Base-by-base conservation (phyloP, 495 filamentous ascomycete genomes). In the Halenospora varia region DNA sequence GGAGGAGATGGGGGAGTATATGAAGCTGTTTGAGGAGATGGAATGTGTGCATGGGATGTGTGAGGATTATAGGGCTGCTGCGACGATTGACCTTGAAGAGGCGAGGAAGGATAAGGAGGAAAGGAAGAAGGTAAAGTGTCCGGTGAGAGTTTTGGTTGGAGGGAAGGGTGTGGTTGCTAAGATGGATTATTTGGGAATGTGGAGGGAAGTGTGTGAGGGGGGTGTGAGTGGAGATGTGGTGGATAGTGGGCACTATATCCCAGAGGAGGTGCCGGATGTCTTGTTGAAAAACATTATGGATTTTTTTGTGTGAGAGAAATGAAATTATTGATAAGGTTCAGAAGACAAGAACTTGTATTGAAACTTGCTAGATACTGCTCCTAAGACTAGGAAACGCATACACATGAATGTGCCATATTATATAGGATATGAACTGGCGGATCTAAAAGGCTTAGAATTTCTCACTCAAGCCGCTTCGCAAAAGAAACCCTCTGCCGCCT, bases 41-140 rank as follows among this genome's bases (percentile, higher is more conserved):
- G 62, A 62, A 19, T 49, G 49, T 0, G 69, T 70, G 57, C 64
- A 72, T 62, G 65, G 55, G 1, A 74, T 73, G 69, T 76, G 73
- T 57, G 70, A 75, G 58, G 73, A 76, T 59, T 76, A 76, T 62
- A 54, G 73, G 20, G 73, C 73, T 2, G 51, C 61, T n/a, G 69
- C 70, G 10, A 64, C 52, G 17, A 42, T 71, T 3, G 73, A 76
- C 64, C 39, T 74, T 25, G 66, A 67, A 25, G 71, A 76, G 45
- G 66, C 66, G 22, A 64, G 58, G 49, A 57, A 60, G 41, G 73
- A 74, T 66, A 48, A 29, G 18, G 59, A 59, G 19, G 26, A 49
- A 39, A 70, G 69, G 4, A 61, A 63, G 58, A 66, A 61, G 48
- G 63, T 76, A 8, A 58, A 64, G 57, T 72, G 72, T 69, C 67